A percentile compares a stretch with the other conserved stretches of the same genome.
These are phyloP conservation scores for Trichoderma parareesei DNA, from an alignment of 495 filamentous ascomycete genomes.

Conservation along the genomic window DNA sequence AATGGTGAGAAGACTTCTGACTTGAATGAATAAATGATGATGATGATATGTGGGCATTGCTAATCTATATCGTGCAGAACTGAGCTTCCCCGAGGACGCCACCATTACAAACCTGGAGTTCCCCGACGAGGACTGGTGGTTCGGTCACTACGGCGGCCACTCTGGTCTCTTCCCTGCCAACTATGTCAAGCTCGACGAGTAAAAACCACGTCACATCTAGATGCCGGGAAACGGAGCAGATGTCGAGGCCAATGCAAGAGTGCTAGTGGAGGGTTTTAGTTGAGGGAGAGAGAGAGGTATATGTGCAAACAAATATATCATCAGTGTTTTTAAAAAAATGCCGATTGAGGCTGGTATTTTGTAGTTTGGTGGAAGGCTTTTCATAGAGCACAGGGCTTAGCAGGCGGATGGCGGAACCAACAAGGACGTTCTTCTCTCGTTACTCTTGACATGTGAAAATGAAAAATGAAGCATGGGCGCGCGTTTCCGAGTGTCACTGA, in stretches of 20 bases:
- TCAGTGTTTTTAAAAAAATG: neutral
- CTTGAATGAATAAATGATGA: neutral
- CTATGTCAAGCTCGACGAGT: conserved; percentile 63
- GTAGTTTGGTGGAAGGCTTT: neutral
- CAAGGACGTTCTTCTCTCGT: neutral
- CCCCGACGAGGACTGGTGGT: conserved; percentile 98
- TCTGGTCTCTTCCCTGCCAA: conserved; percentile 89
- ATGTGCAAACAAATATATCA: conserved; percentile 5
- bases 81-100: conserved; percentile 86
- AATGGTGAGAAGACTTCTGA: conserved; percentile 50
- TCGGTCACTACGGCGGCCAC: conserved; percentile 70
- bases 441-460: neutral
- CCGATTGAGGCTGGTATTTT: neutral
- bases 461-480: neutral
- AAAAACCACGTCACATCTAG: conserved; percentile 11
- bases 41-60: neutral
- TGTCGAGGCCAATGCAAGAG: no score
- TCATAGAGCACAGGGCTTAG: neutral
- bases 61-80: conserved; percentile 38
- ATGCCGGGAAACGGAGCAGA: no score
- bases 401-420: neutral
- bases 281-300: neutral
- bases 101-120: conserved; percentile 71
- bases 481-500: neutral
- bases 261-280: no score